Evolutionary conservation across 305 asterid genomes (phyloP).

Genomic region (Stenogyne calaminthoides): DNA sequence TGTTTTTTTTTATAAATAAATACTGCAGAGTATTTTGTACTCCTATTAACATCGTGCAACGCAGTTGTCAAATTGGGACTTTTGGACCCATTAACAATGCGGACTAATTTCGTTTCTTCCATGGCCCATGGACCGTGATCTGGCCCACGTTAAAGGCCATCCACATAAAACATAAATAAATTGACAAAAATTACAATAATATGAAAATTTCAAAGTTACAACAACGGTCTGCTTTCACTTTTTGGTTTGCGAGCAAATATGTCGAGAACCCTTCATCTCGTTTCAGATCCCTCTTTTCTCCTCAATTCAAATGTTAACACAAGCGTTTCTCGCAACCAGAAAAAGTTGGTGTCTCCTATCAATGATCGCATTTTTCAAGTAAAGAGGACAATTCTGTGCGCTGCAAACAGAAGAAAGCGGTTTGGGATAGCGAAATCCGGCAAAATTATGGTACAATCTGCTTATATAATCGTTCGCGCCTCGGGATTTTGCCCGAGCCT

Average conservation of each 20-base stretch:
- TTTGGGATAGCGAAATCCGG: conserved; percentile 48
- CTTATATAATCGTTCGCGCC: conserved; percentile 58
- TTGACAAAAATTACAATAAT: background rate
- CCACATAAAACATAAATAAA: conserved; percentile 4
- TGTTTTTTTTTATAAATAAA: no score
- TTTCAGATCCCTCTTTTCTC: conserved; percentile 26
- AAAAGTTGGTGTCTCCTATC: background rate
- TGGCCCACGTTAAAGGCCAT: background rate
- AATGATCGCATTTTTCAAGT: conserved; percentile 10
- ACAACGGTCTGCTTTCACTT: conserved; percentile 38
- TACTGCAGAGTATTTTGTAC: background rate
- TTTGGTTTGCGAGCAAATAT: conserved; percentile 22
- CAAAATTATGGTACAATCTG: conserved; percentile 56
- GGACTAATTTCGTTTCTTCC: background rate
- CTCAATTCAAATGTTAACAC: conserved; percentile 10
- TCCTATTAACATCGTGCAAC: no score
- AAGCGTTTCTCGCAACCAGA: background rate
- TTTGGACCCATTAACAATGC: background rate
- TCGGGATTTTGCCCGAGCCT: conserved; percentile 72
- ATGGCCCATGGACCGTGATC: conserved; percentile 14
- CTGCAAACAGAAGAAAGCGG: conserved; percentile 46
- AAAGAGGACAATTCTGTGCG: conserved; percentile 41
- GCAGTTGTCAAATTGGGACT: background rate
- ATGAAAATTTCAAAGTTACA: conserved; percentile 22
- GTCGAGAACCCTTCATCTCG: conserved; percentile 25